A percentile compares a stretch with the other conserved stretches of the same genome.
Conservation (phyloP, 2,329 filamentous ascomycete genomes). For the Parafenestella ontariensis region DNA sequence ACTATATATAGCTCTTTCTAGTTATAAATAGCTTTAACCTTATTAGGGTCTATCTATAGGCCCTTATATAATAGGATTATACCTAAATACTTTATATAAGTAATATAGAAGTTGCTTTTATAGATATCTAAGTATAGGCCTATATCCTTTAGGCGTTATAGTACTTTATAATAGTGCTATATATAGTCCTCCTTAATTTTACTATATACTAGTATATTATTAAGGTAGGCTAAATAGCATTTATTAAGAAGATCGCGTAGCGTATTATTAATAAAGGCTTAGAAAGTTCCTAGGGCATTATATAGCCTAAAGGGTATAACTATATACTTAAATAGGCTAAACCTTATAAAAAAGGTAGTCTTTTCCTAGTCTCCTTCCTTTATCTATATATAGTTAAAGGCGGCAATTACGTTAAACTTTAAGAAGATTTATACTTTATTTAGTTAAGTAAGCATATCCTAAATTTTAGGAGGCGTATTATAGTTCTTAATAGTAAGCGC, state of each 20-base stretch:
- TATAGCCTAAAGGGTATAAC: slow-evolving; percentile 34
- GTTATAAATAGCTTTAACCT: slow-evolving; percentile 18
- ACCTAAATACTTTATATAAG: slow-evolving; percentile 7
- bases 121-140: not conserved
- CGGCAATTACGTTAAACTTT: slow-evolving; percentile 1
- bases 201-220: slow-evolving; percentile 6
- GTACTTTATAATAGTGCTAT: not conserved
- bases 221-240: slow-evolving; percentile 15
- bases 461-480: not conserved
- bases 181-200: not conserved
- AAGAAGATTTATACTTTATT: not conserved
- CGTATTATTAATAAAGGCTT: slow-evolving; percentile 25
- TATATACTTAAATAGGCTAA: slow-evolving; percentile 26
- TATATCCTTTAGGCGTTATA: not conserved
- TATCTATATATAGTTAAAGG: slow-evolving; percentile 1
- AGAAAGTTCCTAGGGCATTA: slow-evolving; percentile 23
- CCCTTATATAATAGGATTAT: slow-evolving; percentile 1
- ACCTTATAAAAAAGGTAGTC: too few relatives aligned
- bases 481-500: not conserved
- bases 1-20: slow-evolving; percentile 24
- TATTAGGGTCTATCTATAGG: slow-evolving; percentile 1
- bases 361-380: too few relatives aligned
- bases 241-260: too few relatives aligned
- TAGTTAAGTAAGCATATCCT: not conserved
- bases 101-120: too few relatives aligned